A percentile compares a stretch with the other conserved stretches of the same genome.
Evolutionary conservation across 2,329 filamentous ascomycete species (phyloP).

Genomic region (Clarireedia paspali): DNA sequence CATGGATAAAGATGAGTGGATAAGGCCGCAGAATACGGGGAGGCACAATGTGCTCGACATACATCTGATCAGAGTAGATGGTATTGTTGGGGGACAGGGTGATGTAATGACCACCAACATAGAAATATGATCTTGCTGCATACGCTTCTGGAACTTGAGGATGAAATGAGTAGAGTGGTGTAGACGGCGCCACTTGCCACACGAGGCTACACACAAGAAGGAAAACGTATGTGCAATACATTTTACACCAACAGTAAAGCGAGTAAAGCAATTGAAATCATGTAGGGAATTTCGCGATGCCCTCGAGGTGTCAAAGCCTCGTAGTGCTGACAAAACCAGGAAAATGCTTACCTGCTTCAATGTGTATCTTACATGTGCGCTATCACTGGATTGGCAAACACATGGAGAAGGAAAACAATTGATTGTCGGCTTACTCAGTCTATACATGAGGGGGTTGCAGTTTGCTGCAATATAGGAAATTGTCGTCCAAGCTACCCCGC

Average conservation of each 20-base stretch:
- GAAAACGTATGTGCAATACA: too few species aligned
- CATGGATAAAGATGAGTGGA: slow-evolving; percentile 24
- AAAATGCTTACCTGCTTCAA: background rate
- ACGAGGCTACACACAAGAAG: too few species aligned
- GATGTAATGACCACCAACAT: slow-evolving; percentile 23
- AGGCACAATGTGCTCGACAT: slow-evolving; percentile 43
- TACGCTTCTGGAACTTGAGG: background rate
- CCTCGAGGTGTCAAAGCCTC: too few species aligned
- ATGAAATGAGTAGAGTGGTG: background rate
- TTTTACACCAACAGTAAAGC: too few species aligned
- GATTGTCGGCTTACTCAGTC: background rate
- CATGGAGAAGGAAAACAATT: background rate
- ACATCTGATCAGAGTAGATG: slow-evolving; percentile 38
- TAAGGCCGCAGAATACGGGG: slow-evolving; percentile 10
- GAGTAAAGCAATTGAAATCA: too few species aligned
- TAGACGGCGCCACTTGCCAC: background rate
- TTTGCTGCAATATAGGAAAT: too few species aligned
- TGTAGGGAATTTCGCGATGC: too few species aligned
- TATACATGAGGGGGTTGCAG: too few species aligned
- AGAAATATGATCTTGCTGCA: slow-evolving; percentile 18
- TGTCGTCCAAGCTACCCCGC: background rate
- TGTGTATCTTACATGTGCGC: background rate
- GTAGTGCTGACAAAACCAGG: background rate
- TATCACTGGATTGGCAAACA: background rate
- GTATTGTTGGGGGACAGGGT: slow-evolving; percentile 7